Percentiles rank a stretch among this genome's conserved stretches.
These are phyloP conservation scores for Circinella umbellata DNA, from an alignment of 371 early-diverging fungal species.

Conservation along the genomic window DNA sequence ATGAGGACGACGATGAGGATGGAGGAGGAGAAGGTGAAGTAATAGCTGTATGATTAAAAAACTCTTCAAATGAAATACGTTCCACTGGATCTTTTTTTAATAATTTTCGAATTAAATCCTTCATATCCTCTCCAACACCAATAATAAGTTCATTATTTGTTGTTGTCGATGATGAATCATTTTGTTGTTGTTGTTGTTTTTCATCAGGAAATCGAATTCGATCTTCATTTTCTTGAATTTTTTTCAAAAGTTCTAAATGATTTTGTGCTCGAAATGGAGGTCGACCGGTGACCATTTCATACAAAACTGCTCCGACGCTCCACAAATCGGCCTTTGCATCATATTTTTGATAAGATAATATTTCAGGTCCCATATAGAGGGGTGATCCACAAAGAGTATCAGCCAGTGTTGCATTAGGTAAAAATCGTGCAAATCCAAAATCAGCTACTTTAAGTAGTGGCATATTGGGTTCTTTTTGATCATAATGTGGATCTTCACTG, in stretches of 20 bases:
- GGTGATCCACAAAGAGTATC: slow-evolving; percentile 97
- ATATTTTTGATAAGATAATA: slow-evolving; percentile 89
- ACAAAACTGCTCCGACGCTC: slow-evolving; percentile 95
- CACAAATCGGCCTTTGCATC: slow-evolving; percentile 96
- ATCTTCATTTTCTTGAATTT: slow-evolving; percentile 85
- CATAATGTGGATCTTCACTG: slow-evolving; percentile 23
- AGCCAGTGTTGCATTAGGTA: slow-evolving; percentile 84
- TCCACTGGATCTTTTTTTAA: slow-evolving; percentile 86
- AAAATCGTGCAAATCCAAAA: slow-evolving; percentile 94
- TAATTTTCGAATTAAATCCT: slow-evolving; percentile 81
- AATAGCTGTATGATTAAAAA: slow-evolving; percentile 85
- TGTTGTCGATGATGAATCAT: neutral
- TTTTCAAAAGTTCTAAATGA: slow-evolving; percentile 87
- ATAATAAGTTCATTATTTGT: slow-evolving; percentile 5
- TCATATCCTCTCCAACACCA: slow-evolving; percentile 71
- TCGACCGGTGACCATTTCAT: slow-evolving; percentile 90
- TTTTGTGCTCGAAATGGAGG: slow-evolving; percentile 94
- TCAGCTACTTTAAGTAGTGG: slow-evolving; percentile 93
- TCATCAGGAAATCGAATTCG: slow-evolving; percentile 88
- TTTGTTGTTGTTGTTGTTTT: too few species aligned
- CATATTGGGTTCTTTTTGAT: slow-evolving; percentile 34
- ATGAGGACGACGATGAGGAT: too few species aligned
- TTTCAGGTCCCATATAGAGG: slow-evolving; percentile 97
- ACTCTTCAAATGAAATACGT: slow-evolving; percentile 90
- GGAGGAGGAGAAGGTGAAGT: too few species aligned